Conservation (phyloP, 345 rosid species). For the Kernera saxatilis region DNA sequence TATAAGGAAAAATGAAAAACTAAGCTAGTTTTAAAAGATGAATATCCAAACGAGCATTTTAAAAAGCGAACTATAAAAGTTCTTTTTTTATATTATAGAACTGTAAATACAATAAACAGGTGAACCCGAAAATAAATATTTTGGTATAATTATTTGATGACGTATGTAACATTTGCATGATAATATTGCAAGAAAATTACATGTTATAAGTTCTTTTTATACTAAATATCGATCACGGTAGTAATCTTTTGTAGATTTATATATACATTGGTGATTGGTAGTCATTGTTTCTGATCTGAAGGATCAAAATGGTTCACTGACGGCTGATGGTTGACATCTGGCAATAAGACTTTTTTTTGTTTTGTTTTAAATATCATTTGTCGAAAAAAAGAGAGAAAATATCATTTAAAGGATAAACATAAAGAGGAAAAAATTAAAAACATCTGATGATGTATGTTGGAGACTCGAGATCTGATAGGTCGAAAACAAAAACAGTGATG, state of each 20-base stretch:
- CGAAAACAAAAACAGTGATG: constrained; percentile 1
- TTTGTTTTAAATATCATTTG: not conserved
- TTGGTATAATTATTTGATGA: not conserved
- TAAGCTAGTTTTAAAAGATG: not conserved
- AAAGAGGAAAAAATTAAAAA: not conserved
- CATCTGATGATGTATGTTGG: not conserved
- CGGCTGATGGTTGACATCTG: constrained; percentile 7
- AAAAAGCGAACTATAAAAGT: not conserved
- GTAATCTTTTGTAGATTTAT: not conserved
- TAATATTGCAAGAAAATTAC: not conserved
- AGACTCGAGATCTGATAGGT: constrained; percentile 23
- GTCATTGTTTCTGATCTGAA: not conserved
- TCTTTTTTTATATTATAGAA: not conserved
- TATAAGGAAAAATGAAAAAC: not conserved
- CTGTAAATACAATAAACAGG: not conserved
- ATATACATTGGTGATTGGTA: not conserved
- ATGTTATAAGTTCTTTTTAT: not conserved
- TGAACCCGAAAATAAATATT: too few relatives aligned
- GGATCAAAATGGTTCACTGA: not conserved
- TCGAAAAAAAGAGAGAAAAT: too few relatives aligned
- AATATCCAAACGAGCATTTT: not conserved
- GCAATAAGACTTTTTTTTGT: not conserved
- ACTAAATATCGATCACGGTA: not conserved
- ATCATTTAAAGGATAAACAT: not conserved
- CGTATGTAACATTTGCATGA: not conserved